Evolutionary conservation across 371 early-diverging fungal species (phyloP).

Genomic region (Sporodiniella umbellata): DNA sequence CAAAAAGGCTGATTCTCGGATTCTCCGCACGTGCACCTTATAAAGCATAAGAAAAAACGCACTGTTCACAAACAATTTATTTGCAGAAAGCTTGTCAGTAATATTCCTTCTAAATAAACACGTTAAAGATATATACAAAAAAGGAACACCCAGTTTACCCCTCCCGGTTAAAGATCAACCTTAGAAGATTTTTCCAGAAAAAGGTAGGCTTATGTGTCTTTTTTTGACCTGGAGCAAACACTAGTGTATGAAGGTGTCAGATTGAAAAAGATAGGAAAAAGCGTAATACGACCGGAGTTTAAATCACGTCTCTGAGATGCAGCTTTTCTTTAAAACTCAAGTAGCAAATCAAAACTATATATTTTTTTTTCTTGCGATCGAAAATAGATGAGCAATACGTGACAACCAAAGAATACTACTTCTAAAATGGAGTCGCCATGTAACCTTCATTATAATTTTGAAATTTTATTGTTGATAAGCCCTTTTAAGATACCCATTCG

Average conservation of each 20-base stretch:
- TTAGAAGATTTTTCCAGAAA: conserved; percentile 31
- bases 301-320: not conserved
- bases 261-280: not conserved
- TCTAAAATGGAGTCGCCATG: too few species aligned
- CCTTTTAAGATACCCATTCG: too few species aligned
- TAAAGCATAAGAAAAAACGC: not conserved
- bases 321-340: not conserved
- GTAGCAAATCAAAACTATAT: not conserved
- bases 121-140: not conserved
- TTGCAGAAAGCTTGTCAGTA: conserved; percentile 14
- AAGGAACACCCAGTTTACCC: conserved; percentile 9
- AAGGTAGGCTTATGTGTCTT: conserved; percentile 20
- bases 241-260: conserved; percentile 10
- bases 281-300: not conserved
- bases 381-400: too few species aligned
- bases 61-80: too few species aligned
- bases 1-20: conserved; percentile 38
- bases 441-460: too few species aligned
- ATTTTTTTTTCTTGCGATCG: not conserved
- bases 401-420: too few species aligned
- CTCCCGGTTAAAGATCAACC: conserved; percentile 32
- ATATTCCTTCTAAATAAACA: conserved; percentile 25
- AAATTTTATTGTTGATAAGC: too few species aligned
- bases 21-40: conserved; percentile 33
- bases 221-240: conserved; percentile 8